Evolutionary conservation across 371 early-diverging fungal species (phyloP).

Genomic region (Syncephalastrum monosporum): DNA sequence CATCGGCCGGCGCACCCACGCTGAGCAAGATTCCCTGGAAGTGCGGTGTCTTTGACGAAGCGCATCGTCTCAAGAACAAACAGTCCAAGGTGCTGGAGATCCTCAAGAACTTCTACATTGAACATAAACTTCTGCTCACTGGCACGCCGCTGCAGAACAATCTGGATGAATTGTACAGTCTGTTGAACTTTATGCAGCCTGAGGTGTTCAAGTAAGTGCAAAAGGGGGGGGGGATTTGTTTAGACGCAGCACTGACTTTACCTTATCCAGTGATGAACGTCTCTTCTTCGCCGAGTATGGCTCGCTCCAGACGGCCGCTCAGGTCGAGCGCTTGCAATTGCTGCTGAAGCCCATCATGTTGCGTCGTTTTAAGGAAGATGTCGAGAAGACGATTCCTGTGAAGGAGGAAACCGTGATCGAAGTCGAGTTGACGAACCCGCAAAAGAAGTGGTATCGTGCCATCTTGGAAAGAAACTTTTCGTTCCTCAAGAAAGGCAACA

Average conservation of each 20-base stretch:
- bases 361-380: conserved; percentile 83
- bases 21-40: conserved; percentile 82
- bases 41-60: conserved; percentile 93
- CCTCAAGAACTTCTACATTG: conserved; percentile 40
- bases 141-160: conserved; percentile 92
- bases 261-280: conserved; percentile 55
- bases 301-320: conserved; percentile 69
- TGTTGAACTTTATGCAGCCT: conserved; percentile 92
- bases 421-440: conserved; percentile 79
- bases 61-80: conserved; percentile 93
- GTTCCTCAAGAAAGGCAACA: conserved; percentile 69
- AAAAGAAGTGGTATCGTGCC: conserved; percentile 89
- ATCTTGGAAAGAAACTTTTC: conserved; percentile 89
- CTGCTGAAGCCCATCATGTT: conserved; percentile 76
- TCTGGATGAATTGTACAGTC: conserved; percentile 87
- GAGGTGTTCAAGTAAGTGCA: conserved; percentile 42
- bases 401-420: conserved; percentile 93
- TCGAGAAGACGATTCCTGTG: conserved; percentile 80
- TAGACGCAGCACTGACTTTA: no score
- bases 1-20: conserved; percentile 64
- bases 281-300: conserved; percentile 80
- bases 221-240: not conserved
- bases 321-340: conserved; percentile 72
- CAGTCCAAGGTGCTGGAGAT: conserved; percentile 52
- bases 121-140: conserved; percentile 47